These are phyloP conservation scores for Agaricus sinodeliciosus DNA, from an alignment of 768 basidiomycete genomes.

Conservation along the genomic window DNA sequence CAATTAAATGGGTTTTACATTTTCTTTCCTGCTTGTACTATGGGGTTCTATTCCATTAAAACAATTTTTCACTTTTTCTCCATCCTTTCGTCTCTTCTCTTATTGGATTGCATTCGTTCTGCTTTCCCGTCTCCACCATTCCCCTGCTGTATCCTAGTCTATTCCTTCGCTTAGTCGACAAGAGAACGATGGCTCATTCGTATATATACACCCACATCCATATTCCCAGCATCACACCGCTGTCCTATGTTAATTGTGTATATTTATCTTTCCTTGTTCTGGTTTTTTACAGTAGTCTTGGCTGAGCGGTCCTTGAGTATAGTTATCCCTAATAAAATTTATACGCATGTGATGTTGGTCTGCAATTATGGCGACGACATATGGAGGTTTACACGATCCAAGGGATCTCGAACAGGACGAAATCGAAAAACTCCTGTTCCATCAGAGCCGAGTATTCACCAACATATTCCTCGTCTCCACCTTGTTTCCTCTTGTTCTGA, in stretches of 20 bases:
- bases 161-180: constrained; percentile 3
- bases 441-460: constrained; percentile 91
- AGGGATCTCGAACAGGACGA: constrained; percentile 89
- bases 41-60: background rate
- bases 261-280: constrained; percentile 2
- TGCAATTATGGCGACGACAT: background rate
- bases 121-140: constrained; percentile 12
- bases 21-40: background rate
- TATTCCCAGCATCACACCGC: background rate
- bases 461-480: constrained; percentile 58
- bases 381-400: constrained; percentile 56
- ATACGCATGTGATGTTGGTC: background rate
- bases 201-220: constrained; percentile 8
- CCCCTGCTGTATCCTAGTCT: constrained; percentile 11
- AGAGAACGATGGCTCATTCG: constrained; percentile 1
- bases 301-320: constrained; percentile 11
- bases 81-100: constrained; percentile 5
- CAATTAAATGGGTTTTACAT: constrained; percentile 5
- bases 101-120: constrained; percentile 15
- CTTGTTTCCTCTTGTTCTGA: constrained; percentile 35
- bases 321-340: constrained; percentile 13
- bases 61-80: background rate
- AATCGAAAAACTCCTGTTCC: constrained; percentile 96
- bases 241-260: background rate
- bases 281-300: constrained; percentile 5